Evolutionary conservation across 768 basidiomycete genomes (phyloP).

Genomic region (Tricholoma saponaceum): DNA sequence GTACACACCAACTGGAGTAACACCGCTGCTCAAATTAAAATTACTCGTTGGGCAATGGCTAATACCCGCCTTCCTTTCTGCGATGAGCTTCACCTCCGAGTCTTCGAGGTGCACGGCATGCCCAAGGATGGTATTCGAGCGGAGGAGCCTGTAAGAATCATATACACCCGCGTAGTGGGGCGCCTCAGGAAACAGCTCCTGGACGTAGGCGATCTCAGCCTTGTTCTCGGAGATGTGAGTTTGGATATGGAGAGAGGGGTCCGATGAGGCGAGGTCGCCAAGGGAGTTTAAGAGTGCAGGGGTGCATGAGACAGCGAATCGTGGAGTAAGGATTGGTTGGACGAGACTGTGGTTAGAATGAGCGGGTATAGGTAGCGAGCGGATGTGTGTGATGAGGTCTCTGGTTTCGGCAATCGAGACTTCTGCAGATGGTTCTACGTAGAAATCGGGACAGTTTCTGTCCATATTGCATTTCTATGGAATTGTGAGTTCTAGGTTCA

Average conservation of each 20-base stretch:
- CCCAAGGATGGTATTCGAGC: constrained; percentile 78
- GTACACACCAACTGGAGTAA: constrained; percentile 73
- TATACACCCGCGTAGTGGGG: constrained; percentile 78
- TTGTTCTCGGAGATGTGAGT: constrained; percentile 91
- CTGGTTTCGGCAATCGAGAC: constrained; percentile 60
- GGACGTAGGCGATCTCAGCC: constrained; percentile 64
- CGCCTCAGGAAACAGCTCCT: constrained; percentile 59
- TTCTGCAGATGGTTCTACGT: constrained; percentile 59
- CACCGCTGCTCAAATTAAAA: constrained; percentile 84
- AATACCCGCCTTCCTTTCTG: constrained; percentile 62
- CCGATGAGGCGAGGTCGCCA: constrained; percentile 53
- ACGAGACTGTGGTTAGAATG: constrained; percentile 49
- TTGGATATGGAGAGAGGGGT: constrained; percentile 73
- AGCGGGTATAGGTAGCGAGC: constrained; percentile 38
- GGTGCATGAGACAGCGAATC: constrained; percentile 94
- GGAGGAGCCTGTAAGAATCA: constrained; percentile 71
- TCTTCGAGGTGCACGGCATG: constrained; percentile 81
- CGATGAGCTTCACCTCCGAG: constrained; percentile 71
- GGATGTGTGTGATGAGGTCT: constrained; percentile 67
- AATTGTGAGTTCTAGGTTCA: constrained; percentile 3
- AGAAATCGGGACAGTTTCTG: constrained; percentile 60
- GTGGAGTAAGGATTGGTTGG: constrained; percentile 88
- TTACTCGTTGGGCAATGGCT: constrained; percentile 96
- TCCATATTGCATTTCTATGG: constrained; percentile 89
- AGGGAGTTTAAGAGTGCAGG: constrained; percentile 59